Evolutionary conservation across 768 basidiomycete species (phyloP).

Genomic region (Panellus pusillus): DNA sequence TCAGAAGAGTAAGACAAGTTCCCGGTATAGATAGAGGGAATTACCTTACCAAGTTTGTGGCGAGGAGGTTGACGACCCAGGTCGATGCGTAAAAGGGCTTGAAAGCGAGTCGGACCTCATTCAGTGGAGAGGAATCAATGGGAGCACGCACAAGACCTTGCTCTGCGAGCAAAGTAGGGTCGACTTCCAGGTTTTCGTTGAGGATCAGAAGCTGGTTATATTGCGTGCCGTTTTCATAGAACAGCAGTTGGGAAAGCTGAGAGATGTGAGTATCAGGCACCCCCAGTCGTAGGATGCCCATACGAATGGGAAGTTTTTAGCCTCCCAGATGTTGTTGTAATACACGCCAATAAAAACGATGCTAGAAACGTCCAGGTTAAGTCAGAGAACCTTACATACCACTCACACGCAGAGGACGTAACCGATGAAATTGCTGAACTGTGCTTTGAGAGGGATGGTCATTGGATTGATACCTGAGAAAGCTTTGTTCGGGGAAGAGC

Average conservation of each 20-base stretch:
- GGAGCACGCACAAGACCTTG: constrained; percentile 37
- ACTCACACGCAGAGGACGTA: constrained; percentile 50
- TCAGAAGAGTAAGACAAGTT: not conserved
- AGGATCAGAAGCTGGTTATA: constrained; percentile 52
- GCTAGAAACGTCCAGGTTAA: constrained; percentile 16
- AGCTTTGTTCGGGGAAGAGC: not conserved
- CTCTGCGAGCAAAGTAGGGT: constrained; percentile 37
- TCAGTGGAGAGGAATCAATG: too few species aligned
- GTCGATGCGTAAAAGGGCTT: constrained; percentile 48
- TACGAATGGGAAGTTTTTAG: constrained; percentile 33
- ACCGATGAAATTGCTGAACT: constrained; percentile 47
- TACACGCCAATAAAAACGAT: constrained; percentile 52
- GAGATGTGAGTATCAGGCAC: constrained; percentile 27
- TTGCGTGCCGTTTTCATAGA: constrained; percentile 44
- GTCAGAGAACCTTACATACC: constrained; percentile 3
- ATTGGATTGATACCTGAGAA: constrained; percentile 42
- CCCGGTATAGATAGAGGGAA: not conserved
- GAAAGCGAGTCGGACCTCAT: not conserved
- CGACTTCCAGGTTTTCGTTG: constrained; percentile 43
- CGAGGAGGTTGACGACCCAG: constrained; percentile 45
- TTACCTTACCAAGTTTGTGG: constrained; percentile 36
- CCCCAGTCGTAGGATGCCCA: not conserved
- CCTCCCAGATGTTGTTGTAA: constrained; percentile 56
- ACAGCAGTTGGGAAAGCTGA: constrained; percentile 53
- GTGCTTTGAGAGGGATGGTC: constrained; percentile 52